Evolutionary conservation across 2,329 filamentous ascomycete genomes (phyloP).

Genomic region (Calonectria pseudoreteaudii): DNA sequence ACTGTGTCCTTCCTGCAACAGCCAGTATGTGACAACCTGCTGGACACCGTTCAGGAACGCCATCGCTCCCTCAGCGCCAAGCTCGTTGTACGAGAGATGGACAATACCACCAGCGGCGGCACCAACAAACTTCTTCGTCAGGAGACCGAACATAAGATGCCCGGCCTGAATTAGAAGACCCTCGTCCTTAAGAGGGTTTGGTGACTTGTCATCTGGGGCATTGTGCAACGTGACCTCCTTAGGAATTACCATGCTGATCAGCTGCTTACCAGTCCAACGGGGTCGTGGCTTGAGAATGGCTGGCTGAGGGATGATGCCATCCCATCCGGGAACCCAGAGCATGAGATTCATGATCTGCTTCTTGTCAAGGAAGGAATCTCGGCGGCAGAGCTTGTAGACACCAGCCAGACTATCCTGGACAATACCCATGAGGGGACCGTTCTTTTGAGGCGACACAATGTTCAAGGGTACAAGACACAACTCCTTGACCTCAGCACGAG

Average conservation of each 20-base stretch:
- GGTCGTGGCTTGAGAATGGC: constrained; percentile 94
- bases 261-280: constrained; percentile 98
- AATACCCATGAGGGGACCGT: constrained; percentile 98
- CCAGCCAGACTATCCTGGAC: constrained; percentile 98
- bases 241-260: constrained; percentile 93
- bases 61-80: constrained; percentile 87
- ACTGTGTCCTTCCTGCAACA: constrained; percentile 95
- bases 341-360: constrained; percentile 96
- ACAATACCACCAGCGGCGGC: constrained; percentile 91
- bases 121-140: constrained; percentile 95
- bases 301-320: constrained; percentile 91
- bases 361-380: constrained; percentile 90
- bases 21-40: constrained; percentile 96
- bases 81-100: constrained; percentile 96
- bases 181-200: constrained; percentile 76
- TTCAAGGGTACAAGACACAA: constrained; percentile 98
- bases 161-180: constrained; percentile 87
- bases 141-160: constrained; percentile 88
- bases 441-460: constrained; percentile 97
- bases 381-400: constrained; percentile 94
- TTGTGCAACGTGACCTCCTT: constrained; percentile 81
- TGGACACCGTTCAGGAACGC: constrained; percentile 97
- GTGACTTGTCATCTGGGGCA: constrained; percentile 71
- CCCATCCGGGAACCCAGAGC: constrained; percentile 98
- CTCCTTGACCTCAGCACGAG: constrained; percentile 92